These are phyloP conservation scores for Stropharia rugosoannulata DNA, from an alignment of 768 basidiomycete genomes.

Conservation along the genomic window DNA sequence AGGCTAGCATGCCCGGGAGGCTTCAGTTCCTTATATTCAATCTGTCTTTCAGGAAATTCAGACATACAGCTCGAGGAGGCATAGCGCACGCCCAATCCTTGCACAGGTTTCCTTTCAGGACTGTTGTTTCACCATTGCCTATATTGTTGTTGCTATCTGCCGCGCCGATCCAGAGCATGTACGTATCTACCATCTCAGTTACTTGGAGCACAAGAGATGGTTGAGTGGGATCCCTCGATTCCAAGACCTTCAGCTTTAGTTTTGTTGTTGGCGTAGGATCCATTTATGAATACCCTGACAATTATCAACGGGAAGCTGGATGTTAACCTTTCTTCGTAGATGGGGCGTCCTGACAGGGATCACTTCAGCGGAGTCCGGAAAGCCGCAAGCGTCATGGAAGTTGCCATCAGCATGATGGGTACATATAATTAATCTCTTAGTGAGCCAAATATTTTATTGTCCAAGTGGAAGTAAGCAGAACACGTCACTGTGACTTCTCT, in stretches of 20 bases:
- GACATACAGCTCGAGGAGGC: slow-evolving; percentile 48
- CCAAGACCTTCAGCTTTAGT: slow-evolving; percentile 48
- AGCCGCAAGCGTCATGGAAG: background rate
- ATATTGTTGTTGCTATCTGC: slow-evolving; percentile 38
- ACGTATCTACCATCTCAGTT: slow-evolving; percentile 66
- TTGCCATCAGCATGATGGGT: background rate
- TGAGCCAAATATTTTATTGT: no score
- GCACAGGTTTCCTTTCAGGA: slow-evolving; percentile 54
- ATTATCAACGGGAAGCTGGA: background rate
- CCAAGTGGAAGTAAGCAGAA: no score
- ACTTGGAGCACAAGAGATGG: slow-evolving; percentile 67
- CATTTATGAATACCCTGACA: slow-evolving; percentile 10
- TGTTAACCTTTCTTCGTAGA: no score
- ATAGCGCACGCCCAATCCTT: slow-evolving; percentile 85
- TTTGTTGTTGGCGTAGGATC: slow-evolving; percentile 15
- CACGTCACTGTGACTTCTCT: no score
- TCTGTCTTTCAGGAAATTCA: background rate
- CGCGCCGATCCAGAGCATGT: slow-evolving; percentile 82
- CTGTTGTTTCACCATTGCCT: slow-evolving; percentile 47
- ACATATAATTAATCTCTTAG: no score
- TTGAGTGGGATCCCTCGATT: slow-evolving; percentile 46
- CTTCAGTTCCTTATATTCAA: slow-evolving; percentile 4
- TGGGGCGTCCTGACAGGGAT: background rate
- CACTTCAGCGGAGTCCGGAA: background rate
- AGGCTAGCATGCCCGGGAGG: slow-evolving; percentile 20